A percentile compares a stretch with the other conserved stretches of the same genome.
phyloP scores from a whole-genome alignment of 2,329 filamentous ascomycete species.

The Penicillium sp. region DNA sequence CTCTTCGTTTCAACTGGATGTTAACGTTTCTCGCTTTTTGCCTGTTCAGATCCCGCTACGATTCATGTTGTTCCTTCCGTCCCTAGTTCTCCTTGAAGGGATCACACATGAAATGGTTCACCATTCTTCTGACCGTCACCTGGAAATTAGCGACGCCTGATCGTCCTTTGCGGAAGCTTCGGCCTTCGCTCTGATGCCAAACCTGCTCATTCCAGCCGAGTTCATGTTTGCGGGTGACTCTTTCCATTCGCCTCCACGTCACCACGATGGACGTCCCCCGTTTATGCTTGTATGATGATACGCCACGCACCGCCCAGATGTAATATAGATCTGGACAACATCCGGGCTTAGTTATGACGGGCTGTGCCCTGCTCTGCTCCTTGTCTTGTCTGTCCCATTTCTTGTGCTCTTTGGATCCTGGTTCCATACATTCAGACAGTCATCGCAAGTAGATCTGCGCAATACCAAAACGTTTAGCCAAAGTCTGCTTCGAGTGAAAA shows the following conservation, averaged over 20 bases:
- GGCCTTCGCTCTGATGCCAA: constrained; percentile 7
- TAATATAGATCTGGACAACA: constrained; percentile 10
- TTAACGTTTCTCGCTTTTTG: constrained; percentile 22
- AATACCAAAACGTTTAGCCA: neutral
- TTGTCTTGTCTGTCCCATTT: constrained; percentile 6
- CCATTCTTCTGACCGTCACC: constrained; percentile 8
- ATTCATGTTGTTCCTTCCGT: constrained; percentile 26
- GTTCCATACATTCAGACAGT: constrained; percentile 1
- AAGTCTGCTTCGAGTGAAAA: neutral
- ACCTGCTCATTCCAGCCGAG: neutral
- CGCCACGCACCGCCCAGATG: constrained; percentile 17
- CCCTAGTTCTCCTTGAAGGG: constrained; percentile 26
- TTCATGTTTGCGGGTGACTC: neutral
- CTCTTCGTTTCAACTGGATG: constrained; percentile 4
- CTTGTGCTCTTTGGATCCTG: neutral
- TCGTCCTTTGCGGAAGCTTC: neutral
- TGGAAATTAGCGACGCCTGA: neutral
- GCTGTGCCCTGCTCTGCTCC: constrained; percentile 5
- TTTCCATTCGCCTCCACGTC: neutral
- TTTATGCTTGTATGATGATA: constrained; percentile 29
- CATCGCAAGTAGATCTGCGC: neutral
- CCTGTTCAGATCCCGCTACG: constrained; percentile 22
- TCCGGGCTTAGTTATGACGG: constrained; percentile 18
- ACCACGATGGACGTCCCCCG: constrained; percentile 16
- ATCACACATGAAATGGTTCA: constrained; percentile 3